Base-by-base conservation (phyloP, 345 rosid species). In the Eucalyptus regnans region DNA sequence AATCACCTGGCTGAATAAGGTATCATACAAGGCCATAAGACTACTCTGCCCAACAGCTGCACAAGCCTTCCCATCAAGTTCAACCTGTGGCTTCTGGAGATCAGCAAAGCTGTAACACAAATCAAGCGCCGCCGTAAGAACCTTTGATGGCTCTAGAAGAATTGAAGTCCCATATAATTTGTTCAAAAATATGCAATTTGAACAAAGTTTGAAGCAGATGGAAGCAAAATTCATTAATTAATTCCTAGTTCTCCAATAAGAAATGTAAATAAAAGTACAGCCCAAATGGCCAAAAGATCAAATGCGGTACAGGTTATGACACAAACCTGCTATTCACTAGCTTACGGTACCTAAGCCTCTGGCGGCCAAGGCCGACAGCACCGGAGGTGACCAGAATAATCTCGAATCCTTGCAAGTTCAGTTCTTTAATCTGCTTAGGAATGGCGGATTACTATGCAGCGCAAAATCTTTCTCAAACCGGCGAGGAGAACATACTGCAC, bases 21-120 rank as follows among this genome's bases (percentile, higher is more conserved):
- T 89, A 94, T 98, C 99, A 91, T 97, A 98, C 71, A 97, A 92
- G 90, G 99, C 97, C 99, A 98, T 97, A 54, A 98, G 95, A 92
- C 98, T 93, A 87, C 95, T 98, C 91, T 98, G 99, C 90, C 99
- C 99, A 90, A 98, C 99, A 91, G 97, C 99, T 43, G 99, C 99
- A 91, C 99, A 98, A 48, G 97, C 99, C 94, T 98, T 98, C 88
- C 99, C 99, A 92, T 95, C 97, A 89, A 97, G 94, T 86, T 98
- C 99, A 88, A 88, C 87, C 92, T 95, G 99, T 54, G 99, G 99
- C 89, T 97, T 97, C 91, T 98, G 99, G 68, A 98, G 99, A 92
- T 98, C 99, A 86, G 99, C 97, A 86, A 98, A 96, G 93, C 99
- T 96, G 91, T 41, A 12, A 37, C 83, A 76, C 48, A 76, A 76